A percentile compares a stretch with the other conserved stretches of the same genome.
Evolutionary conservation across 345 rosid species (phyloP).

Genomic region (Hibiscus tridactylites): DNA sequence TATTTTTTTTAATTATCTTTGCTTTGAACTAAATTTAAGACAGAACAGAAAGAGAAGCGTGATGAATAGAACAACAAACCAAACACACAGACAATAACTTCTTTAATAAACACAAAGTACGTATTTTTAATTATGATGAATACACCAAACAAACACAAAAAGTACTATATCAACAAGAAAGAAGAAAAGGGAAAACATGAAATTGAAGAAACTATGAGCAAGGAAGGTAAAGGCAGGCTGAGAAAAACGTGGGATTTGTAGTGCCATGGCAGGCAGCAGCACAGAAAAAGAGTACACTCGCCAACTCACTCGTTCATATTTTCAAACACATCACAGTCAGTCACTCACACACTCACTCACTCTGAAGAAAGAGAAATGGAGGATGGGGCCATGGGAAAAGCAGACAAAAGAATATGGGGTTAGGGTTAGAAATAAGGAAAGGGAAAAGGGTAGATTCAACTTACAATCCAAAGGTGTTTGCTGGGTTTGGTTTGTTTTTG

Average conservation of each 20-base stretch:
- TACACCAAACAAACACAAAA: not conserved
- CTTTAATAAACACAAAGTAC: not conserved
- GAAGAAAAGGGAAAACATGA: not conserved
- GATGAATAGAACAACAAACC: not conserved
- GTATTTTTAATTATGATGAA: not conserved
- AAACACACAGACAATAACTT: not conserved
- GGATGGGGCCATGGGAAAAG: conserved; percentile 6
- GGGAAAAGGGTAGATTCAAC: conserved; percentile 6
- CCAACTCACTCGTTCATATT: not conserved
- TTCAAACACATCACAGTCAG: conserved; percentile 2
- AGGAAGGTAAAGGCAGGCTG: conserved; percentile 9
- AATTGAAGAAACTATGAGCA: not conserved
- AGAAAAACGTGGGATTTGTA: conserved; percentile 8
- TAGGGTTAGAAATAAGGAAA: conserved; percentile 8
- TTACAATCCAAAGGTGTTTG: conserved; percentile 4
- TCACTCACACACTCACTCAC: not conserved
- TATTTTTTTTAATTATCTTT: not conserved
- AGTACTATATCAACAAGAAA: not conserved
- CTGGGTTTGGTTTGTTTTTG: not conserved
- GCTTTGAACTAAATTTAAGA: not conserved
- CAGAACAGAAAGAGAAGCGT: not conserved
- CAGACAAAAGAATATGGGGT: conserved; percentile 4
- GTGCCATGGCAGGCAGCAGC: conserved; percentile 5
- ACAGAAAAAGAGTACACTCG: conserved; percentile 3
- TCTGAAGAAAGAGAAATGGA: not conserved